Evolutionary conservation across 2,329 filamentous ascomycete genomes (phyloP), one percentile per base, ranked within the genome.

Genomic region (Xylaria digitata): DNA sequence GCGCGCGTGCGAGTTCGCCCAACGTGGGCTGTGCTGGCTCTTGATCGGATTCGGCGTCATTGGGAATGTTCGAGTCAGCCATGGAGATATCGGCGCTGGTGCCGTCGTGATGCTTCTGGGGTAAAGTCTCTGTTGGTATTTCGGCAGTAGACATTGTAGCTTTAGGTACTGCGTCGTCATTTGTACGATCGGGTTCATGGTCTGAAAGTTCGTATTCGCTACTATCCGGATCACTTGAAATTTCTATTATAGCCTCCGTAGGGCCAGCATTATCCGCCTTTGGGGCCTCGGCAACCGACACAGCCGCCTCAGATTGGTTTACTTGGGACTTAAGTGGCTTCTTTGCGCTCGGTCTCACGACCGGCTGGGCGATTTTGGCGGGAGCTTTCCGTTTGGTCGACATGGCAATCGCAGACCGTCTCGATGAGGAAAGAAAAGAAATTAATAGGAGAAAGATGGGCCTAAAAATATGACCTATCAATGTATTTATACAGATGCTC

Each of bases 1-100:
- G 86, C 63, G 89, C 88, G 72, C 89, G 90, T 48, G 97, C 84
- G 52, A 96, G 87, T 77, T 98, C 95, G 73, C 94, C 95, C 78
- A 98, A 97, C 0, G 93, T 92, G 2, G 93, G 92, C 34, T 81
- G 83, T 19, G 82, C 80, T 6, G 80, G 81, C 62, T 87, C 84
- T 50, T 80, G 82, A 65, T 86, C 84, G 40, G 82, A 83, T 37
- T 79, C 80, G 48, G 75, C 76, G 58, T 78, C 79, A 45, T 76
- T 73, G 64, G 66, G 71, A 34, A 67, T 66, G 61, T 66, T 74
- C 50, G 70, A 71, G 34, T 74, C 77, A 42, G 68, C 67, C 74
- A 76, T 76, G 34, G 76, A 70, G n/a, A 75, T 71, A 64, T 77
- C 76, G 13, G 62, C 62, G 61, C 75, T 75, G 37, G 66, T 75